phyloP scores from a whole-genome alignment of 306 rosid genomes.

The Vachellia pachyceras region DNA sequence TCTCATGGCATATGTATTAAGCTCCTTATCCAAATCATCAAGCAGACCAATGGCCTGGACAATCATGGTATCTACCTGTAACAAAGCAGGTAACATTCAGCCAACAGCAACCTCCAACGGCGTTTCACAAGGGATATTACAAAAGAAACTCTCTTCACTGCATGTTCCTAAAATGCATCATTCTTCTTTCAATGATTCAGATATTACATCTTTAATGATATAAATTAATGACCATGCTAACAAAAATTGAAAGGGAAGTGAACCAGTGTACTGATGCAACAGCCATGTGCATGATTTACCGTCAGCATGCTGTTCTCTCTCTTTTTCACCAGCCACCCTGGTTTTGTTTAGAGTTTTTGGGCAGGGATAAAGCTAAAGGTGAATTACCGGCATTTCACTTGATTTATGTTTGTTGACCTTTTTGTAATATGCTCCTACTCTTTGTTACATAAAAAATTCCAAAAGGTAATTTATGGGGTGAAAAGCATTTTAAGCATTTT shows the following conservation, averaged over 20 bases:
- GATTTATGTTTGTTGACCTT: too few species aligned
- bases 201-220: not conserved
- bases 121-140: not conserved
- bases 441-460: too few species aligned
- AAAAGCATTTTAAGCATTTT: not conserved
- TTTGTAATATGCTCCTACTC: too few species aligned
- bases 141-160: not conserved
- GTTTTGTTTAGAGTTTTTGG: too few species aligned
- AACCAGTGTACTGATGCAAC: too few species aligned
- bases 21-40: constrained; percentile 93
- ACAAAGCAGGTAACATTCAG: not conserved
- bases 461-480: not conserved
- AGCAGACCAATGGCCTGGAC: constrained; percentile 96
- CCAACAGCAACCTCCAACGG: not conserved
- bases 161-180: not conserved
- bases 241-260: not conserved
- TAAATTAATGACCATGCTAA: not conserved
- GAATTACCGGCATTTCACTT: too few species aligned
- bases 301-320: too few species aligned
- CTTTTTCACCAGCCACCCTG: too few species aligned
- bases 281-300: too few species aligned
- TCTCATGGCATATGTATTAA: constrained; percentile 96
- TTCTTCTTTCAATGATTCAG: constrained; percentile 4
- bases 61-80: constrained; percentile 96
- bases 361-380: too few species aligned